phyloP scores from a whole-genome alignment of 257 asterid species.

The Solanum medicagineum region DNA sequence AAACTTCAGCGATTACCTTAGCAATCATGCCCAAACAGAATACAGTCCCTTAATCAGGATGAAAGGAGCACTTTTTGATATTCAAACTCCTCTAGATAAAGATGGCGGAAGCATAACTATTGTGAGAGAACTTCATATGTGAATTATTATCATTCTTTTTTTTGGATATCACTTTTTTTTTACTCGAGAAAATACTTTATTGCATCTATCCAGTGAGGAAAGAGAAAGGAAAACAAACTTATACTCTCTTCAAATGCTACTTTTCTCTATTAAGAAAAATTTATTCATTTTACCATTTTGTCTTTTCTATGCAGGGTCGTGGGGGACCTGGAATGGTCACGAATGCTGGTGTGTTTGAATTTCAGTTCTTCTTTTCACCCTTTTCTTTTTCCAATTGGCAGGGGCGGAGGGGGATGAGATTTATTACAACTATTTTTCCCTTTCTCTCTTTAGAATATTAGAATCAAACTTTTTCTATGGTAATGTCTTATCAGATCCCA shows the following conservation, averaged over 20 bases:
- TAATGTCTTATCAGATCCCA: conserved; percentile 31
- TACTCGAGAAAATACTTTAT: background rate
- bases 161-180: background rate
- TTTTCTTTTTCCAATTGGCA: background rate
- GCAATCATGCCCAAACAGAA: background rate
- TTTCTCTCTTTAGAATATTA: background rate
- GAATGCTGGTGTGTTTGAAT: conserved; percentile 42
- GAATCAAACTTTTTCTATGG: background rate
- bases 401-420: background rate
- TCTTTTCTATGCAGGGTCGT: conserved; percentile 61
- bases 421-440: background rate
- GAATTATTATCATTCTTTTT: background rate
- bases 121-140: background rate
- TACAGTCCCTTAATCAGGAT: background rate
- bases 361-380: background rate
- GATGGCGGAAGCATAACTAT: background rate
- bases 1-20: background rate
- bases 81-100: background rate
- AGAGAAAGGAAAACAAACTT: background rate
- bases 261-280: background rate
- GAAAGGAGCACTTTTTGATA: background rate
- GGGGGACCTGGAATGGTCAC: conserved; percentile 76
- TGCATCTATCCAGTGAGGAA: background rate
- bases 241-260: background rate
- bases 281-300: background rate